A percentile compares a stretch with the other conserved stretches of the same genome.
Evolutionary conservation across 1,284 basidiomycete genomes (phyloP).

Genomic region (Leccinum discolor): DNA sequence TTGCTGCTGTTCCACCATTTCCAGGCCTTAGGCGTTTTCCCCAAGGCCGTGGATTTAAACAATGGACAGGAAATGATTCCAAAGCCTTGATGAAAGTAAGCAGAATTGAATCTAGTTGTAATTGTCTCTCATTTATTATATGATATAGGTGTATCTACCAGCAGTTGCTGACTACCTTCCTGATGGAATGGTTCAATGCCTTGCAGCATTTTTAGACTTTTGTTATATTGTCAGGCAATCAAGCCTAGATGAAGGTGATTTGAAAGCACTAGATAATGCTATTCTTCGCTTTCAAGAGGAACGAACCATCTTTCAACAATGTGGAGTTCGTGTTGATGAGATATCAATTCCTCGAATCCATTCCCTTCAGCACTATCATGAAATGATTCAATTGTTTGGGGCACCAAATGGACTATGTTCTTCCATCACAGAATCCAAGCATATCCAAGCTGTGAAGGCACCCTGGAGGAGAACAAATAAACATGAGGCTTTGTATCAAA

Average conservation of each 20-base stretch:
- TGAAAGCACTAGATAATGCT: not conserved
- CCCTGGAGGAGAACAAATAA: too few relatives aligned
- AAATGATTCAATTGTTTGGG: too few relatives aligned
- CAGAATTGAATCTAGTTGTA: not conserved
- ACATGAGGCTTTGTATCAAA: too few relatives aligned
- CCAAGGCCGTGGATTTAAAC: too few relatives aligned
- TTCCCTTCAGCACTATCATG: too few relatives aligned
- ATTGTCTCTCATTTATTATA: not conserved
- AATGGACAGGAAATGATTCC: not conserved
- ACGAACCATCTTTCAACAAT: too few relatives aligned
- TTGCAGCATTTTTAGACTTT: conserved; percentile 1
- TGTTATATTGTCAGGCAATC: conserved; percentile 3
- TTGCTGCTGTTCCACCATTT: not conserved
- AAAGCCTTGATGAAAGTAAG: not conserved
- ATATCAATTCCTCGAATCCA: too few relatives aligned
- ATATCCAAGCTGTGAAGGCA: too few relatives aligned
- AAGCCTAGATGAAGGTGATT: not conserved
- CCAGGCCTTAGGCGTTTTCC: not conserved
- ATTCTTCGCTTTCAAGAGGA: too few relatives aligned
- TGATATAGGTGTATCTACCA: not conserved
- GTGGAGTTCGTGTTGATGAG: too few relatives aligned
- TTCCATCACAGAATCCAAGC: too few relatives aligned
- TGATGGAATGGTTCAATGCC: conserved; percentile 1
- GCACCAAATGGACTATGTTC: too few relatives aligned
- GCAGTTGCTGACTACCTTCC: not conserved